Evolutionary conservation across 1,284 basidiomycete genomes (phyloP).

Genomic region (Fomitopsis pinicola): DNA sequence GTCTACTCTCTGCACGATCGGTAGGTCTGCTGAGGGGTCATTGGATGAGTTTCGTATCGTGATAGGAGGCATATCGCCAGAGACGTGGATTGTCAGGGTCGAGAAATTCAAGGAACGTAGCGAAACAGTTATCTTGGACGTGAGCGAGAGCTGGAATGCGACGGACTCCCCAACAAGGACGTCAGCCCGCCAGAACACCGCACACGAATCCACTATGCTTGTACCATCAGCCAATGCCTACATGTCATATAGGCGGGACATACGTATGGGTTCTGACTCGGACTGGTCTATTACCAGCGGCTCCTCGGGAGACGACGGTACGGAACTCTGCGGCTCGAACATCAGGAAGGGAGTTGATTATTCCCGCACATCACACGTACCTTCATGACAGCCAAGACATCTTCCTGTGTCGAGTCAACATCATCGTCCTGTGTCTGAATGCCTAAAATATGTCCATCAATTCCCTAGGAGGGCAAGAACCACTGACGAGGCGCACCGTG

Average conservation of each 20-base stretch:
- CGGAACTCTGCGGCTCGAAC: slow-evolving; percentile 49
- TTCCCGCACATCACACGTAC: slow-evolving; percentile 29
- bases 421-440: slow-evolving; percentile 37
- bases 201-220: slow-evolving; percentile 53
- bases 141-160: slow-evolving; percentile 70
- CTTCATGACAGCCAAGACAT: slow-evolving; percentile 65
- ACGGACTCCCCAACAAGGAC: slow-evolving; percentile 56
- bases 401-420: slow-evolving; percentile 50
- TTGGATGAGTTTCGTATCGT: slow-evolving; percentile 38
- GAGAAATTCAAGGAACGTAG: slow-evolving; percentile 56
- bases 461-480: too few relatives aligned
- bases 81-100: slow-evolving; percentile 54
- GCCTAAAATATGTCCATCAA: slow-evolving; percentile 11
- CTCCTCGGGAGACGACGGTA: slow-evolving; percentile 52
- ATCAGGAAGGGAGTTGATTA: background rate
- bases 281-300: slow-evolving; percentile 58
- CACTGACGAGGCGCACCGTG: slow-evolving; percentile 46
- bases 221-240: background rate
- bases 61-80: slow-evolving; percentile 40
- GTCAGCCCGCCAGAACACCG: slow-evolving; percentile 68
- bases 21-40: slow-evolving; percentile 5
- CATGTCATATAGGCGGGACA: slow-evolving; percentile 21
- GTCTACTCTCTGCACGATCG: slow-evolving; percentile 34
- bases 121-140: slow-evolving; percentile 39
- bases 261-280: slow-evolving; percentile 63